Evolutionary conservation across 768 basidiomycete genomes (phyloP).

Genomic region (Obba rivulosa): DNA sequence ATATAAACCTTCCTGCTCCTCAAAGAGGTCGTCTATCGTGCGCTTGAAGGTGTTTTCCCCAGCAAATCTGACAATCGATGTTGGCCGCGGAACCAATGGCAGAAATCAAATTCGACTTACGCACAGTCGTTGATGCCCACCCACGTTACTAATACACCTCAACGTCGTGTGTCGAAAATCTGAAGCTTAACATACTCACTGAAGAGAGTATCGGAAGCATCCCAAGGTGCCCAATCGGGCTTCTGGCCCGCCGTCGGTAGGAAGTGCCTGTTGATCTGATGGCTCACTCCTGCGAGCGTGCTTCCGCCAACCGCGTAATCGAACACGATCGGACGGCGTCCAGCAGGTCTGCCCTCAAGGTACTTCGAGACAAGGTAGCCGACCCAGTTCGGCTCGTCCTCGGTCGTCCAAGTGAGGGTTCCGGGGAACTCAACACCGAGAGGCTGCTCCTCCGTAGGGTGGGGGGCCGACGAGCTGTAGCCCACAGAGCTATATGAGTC

Average conservation of each 20-base stretch:
- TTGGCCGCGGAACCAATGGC: too few species aligned
- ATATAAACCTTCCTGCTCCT: constrained; percentile 44
- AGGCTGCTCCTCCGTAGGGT: constrained; percentile 37
- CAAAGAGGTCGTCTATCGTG: constrained; percentile 35
- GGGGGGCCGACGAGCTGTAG: constrained; percentile 5
- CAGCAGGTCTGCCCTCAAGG: constrained; percentile 18
- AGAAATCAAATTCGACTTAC: too few species aligned
- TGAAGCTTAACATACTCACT: too few species aligned
- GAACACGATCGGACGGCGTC: constrained; percentile 35
- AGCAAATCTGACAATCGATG: too few species aligned
- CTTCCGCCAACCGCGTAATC: constrained; percentile 55
- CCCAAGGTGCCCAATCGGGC: constrained; percentile 23
- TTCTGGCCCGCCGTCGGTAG: constrained; percentile 23
- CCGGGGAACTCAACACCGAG: constrained; percentile 49
- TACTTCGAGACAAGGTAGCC: constrained; percentile 42
- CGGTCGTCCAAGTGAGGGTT: constrained; percentile 30
- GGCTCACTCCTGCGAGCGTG: constrained; percentile 33
- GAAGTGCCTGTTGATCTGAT: constrained; percentile 39
- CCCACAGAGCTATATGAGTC: constrained; percentile 51
- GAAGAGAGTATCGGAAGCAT: constrained; percentile 19
- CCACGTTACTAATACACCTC: constrained; percentile 62
- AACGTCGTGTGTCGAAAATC: too few species aligned
- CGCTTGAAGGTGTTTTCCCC: too few species aligned
- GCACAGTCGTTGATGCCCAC: constrained; percentile 65
- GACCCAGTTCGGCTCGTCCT: constrained; percentile 54